A percentile compares a stretch with the other conserved stretches of the same genome.
These are phyloP conservation scores for Aleurites moluccanus DNA, from an alignment of 441 rosid genomes.

Conservation along the genomic window DNA sequence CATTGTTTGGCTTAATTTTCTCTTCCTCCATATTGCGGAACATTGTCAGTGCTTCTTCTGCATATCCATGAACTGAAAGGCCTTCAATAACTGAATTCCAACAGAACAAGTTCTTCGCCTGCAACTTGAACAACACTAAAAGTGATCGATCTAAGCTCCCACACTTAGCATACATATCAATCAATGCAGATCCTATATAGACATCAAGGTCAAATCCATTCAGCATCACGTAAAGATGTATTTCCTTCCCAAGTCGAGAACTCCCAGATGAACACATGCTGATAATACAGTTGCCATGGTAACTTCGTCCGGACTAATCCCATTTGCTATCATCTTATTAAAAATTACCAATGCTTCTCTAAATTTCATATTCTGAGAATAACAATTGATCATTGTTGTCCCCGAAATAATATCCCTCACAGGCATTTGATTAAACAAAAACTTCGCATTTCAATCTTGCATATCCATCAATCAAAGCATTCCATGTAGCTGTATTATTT, in stretches of 20 bases:
- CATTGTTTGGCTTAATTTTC: conserved; percentile 24
- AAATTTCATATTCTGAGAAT: conserved; percentile 34
- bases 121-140: conserved; percentile 29
- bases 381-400: conserved; percentile 40
- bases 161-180: conserved; percentile 41
- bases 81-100: conserved; percentile 40
- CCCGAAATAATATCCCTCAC: conserved; percentile 37
- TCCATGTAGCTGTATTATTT: conserved; percentile 36
- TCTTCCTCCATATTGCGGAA: conserved; percentile 20
- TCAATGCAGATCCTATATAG: conserved; percentile 28
- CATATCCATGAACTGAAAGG: conserved; percentile 37
- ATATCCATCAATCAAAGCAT: conserved; percentile 40
- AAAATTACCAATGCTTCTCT: conserved; percentile 33
- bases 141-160: conserved; percentile 33
- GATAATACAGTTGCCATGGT: conserved; percentile 34
- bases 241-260: conserved; percentile 29
- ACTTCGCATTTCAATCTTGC: conserved; percentile 29
- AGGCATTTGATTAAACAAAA: conserved; percentile 30
- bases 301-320: conserved; percentile 25
- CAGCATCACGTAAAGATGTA: conserved; percentile 23
- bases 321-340: conserved; percentile 23
- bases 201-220: conserved; percentile 29
- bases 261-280: conserved; percentile 39
- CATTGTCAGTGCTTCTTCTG: conserved; percentile 25
- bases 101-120: conserved; percentile 28